Conservation (phyloP, 768 basidiomycete species). For the Suillus subalutaceus region DNA sequence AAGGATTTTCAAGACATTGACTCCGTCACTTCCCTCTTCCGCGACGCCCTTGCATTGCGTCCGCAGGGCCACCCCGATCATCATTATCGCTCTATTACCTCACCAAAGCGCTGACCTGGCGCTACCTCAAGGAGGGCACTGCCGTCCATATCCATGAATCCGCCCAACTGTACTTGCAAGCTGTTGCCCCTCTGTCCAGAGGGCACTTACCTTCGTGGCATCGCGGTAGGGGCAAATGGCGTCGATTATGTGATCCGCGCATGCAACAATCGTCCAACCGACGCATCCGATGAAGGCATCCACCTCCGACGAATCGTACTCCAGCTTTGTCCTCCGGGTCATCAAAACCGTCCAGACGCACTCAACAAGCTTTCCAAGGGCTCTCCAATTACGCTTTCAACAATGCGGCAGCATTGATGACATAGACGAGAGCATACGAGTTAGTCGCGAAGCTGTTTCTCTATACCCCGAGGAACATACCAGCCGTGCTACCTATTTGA, state of each 20-base stretch:
- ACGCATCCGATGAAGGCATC: too few relatives aligned
- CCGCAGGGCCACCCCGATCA: background rate
- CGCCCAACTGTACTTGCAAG: background rate
- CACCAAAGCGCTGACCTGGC: background rate
- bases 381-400: background rate
- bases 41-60: background rate
- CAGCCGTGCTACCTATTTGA: accelerated
- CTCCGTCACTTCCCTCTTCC: background rate
- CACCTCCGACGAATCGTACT: background rate
- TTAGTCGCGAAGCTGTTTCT: background rate
- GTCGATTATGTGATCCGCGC: background rate
- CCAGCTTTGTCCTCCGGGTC: background rate
- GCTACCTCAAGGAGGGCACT: background rate
- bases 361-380: background rate
- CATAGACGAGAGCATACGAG: background rate
- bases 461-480: background rate
- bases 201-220: background rate
- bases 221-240: background rate
- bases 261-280: too few relatives aligned
- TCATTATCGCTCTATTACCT: background rate
- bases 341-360: background rate
- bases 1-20: background rate
- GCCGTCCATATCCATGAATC: background rate
- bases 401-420: background rate
- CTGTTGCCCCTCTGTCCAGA: background rate